Base-by-base conservation (phyloP, 768 basidiomycete genomes). In the Lenzites betulinus region DNA sequence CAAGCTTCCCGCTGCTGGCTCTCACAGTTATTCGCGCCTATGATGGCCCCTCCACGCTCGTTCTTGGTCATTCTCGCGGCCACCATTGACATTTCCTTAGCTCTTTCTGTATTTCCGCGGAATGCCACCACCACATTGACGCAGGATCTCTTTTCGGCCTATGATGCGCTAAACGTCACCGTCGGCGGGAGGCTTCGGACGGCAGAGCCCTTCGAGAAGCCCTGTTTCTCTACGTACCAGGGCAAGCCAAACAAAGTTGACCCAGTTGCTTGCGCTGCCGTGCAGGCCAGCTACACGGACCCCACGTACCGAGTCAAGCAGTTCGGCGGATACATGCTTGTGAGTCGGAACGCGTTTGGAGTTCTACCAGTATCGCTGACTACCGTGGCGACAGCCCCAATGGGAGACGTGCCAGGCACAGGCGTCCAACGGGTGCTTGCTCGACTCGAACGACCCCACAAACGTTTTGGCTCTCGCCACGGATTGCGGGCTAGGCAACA, bases 381-480 rank as follows among this genome's bases (percentile, higher is more conserved):
- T 28, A 4, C 13, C 15, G 7, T 11, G 25, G 16, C n/a, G 16
- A 15, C 36, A 78, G 73, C 67, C 78, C 0, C 81, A 85, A 62
- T 85, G 81, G 81, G 84, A 84, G 61, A 81, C 81, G 1, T 87
- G 85, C 66, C 82, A 84, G 69, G 62, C 63, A 9, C 53, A 60
- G 0, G 69, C 12, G 18, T 71, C 74, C 8, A 73, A 78, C 16
- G 75, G 77, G 36, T 86, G 85, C 63, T 70, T 83, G 1, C 75
- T 86, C 7, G 77, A 83, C 66, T 79, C 64, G 52, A 44, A 33
- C 25, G 52, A 74, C 56, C 68, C 70, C 1, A 22, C 62, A 1
- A 67, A 73, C 42, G 54, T 65, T 9, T 33, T 43, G 1, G 66
- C 72, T 1, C 68, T 38, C 49, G 55, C 55, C 3, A 51, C 56